Evolutionary conservation across 1,284 basidiomycete genomes (phyloP).

Genomic region (Thecaphora thlaspeos): DNA sequence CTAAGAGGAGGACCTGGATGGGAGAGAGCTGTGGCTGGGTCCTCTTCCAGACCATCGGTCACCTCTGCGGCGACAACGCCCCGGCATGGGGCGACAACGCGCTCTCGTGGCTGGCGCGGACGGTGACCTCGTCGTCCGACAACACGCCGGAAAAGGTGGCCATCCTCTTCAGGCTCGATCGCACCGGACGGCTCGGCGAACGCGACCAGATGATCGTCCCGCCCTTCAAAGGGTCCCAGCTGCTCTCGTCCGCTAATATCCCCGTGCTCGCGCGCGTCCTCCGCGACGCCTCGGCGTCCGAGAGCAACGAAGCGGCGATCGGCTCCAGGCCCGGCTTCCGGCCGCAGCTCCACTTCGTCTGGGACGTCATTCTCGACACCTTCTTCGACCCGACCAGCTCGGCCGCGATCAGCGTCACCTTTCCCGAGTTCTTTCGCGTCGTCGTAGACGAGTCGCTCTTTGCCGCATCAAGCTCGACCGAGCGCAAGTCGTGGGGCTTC

Average conservation of each 20-base stretch:
- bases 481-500: constrained; percentile 95
- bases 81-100: constrained; percentile 29
- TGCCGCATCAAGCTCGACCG: constrained; percentile 75
- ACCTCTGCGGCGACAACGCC: constrained; percentile 2
- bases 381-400: constrained; percentile 63
- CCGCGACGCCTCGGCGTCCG: constrained; percentile 63
- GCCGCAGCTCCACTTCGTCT: constrained; percentile 86
- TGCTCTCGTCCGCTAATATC: constrained; percentile 73
- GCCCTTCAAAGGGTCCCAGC: constrained; percentile 71
- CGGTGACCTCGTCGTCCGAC: constrained; percentile 55
- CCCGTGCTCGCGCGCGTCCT: constrained; percentile 64
- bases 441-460: constrained; percentile 92
- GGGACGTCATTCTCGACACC: constrained; percentile 77
- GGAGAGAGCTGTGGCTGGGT: constrained; percentile 89
- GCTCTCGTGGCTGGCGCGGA: constrained; percentile 27
- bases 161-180: constrained; percentile 67
- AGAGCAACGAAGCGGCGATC: constrained; percentile 63
- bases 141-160: constrained; percentile 90
- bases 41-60: constrained; percentile 7
- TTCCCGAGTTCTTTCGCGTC: constrained; percentile 84
- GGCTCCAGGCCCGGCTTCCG: constrained; percentile 67
- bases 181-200: constrained; percentile 5
- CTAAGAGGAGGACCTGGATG: constrained; percentile 84
- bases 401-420: constrained; percentile 61
- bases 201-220: constrained; percentile 73